Evolutionary conservation across 164 flowering plant genomes (phyloP), one percentile per base, ranked within the genome.

Genomic region (Chimonanthus praecox): DNA sequence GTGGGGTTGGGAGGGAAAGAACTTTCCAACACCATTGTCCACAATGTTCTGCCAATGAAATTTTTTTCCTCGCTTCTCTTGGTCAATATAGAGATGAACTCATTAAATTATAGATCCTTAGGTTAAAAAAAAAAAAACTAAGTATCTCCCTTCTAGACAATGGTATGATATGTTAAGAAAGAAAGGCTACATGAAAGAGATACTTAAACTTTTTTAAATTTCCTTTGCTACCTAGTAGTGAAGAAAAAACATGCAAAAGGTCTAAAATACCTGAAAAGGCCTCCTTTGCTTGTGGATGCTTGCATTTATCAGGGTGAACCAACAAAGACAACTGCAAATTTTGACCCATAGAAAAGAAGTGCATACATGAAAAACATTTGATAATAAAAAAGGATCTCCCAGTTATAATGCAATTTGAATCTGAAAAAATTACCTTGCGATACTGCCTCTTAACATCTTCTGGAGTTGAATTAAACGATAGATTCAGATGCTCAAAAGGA

Each of bases 281-380:
- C 77, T 96, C 98, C 83, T 96, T 92, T 48, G 98, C 97, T 83
- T 91, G 97, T 76, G 97, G 97, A 87, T 96, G 99, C 86, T 96
- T 94, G 81, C 99, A 96, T 75, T 96, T 96, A 68, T 96, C 98
- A 78, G 99, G 99, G 75, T 93, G 99, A 84, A 96, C 98, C 85
- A 96, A 69, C 88, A 93, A 84, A 7, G 98, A 96, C 70, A 96
- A 73, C 97, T 93, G 75, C 78, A 83, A 63, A 61, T 70, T 49
- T 65, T 16, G 74, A 71, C 20, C 68, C 49, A 4, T n/a, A 45
- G 5, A 69, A 47, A 66, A 50, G 0, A 54, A 49, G 67, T 66
- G 44, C 80, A 67, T 69, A 20, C 21, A 62, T 16, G 44, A 45
- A 47, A 48, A 46, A 44, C 18, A 15, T 7, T 51, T 33, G 18